These are phyloP conservation scores for Fragilaria radians DNA, from an alignment of 108 stramenopile genomes.

Conservation along the genomic window DNA sequence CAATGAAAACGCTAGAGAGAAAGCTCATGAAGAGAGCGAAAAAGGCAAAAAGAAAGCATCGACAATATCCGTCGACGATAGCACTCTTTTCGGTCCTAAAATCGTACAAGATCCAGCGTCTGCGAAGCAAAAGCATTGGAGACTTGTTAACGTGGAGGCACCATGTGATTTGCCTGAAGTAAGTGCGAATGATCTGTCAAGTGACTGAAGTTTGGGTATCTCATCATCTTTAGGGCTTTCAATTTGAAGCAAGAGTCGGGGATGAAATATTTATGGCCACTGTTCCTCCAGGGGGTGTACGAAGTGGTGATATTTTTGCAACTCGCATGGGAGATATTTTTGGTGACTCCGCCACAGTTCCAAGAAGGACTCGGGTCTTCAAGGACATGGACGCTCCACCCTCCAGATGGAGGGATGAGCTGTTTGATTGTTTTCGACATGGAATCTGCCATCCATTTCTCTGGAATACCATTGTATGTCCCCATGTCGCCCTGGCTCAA, in stretches of 20 bases:
- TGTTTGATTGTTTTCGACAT: slow-evolving; percentile 17
- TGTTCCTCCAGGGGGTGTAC: slow-evolving; percentile 46
- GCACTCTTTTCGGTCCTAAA: too few relatives aligned
- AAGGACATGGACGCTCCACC: slow-evolving; percentile 11
- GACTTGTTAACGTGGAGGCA: neutral
- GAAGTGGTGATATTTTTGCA: slow-evolving; percentile 48
- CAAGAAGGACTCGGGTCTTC: neutral
- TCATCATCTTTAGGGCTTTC: slow-evolving; percentile 3
- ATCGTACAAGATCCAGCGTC: too few relatives aligned
- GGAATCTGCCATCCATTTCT: slow-evolving; percentile 18
- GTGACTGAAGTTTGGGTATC: too few relatives aligned
- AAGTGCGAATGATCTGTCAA: neutral
- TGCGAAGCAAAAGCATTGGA: neutral
- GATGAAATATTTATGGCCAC: slow-evolving; percentile 12
- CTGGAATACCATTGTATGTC: slow-evolving; percentile 19
- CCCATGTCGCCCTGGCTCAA: slow-evolving; percentile 20
- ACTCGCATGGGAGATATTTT: neutral
- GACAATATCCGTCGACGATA: too few relatives aligned
- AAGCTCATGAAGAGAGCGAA: too few relatives aligned
- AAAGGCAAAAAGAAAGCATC: too few relatives aligned
- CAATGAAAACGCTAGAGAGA: too few relatives aligned
- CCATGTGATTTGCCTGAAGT: neutral
- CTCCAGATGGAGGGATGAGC: slow-evolving; percentile 20
- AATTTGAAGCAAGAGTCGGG: slow-evolving; percentile 10
- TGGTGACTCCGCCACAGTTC: neutral